A percentile compares a stretch with the other conserved stretches of the same genome.
phyloP scores from a whole-genome alignment of 805 yeast species.

The Pichia occidentalis region DNA sequence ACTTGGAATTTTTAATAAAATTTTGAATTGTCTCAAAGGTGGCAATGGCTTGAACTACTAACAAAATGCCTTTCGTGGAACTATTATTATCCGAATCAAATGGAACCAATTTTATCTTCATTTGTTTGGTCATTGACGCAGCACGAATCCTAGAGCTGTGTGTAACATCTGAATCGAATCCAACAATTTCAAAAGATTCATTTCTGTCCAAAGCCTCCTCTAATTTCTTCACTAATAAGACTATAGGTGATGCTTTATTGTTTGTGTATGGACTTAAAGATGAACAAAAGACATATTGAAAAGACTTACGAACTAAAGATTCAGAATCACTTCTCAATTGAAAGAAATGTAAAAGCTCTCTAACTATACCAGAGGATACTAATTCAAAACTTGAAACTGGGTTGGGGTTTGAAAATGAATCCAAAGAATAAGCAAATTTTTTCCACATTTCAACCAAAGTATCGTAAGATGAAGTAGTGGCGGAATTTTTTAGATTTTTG shows the following conservation, averaged over 20 bases:
- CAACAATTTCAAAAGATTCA: constrained; percentile 63
- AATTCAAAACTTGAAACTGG: constrained; percentile 69
- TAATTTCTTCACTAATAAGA: constrained; percentile 46
- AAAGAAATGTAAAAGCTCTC: constrained; percentile 35
- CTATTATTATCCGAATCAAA: constrained; percentile 30
- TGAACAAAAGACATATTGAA: constrained; percentile 37
- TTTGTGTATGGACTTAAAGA: constrained; percentile 27
- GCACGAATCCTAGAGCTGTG: constrained; percentile 34
- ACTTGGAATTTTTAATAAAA: constrained; percentile 32
- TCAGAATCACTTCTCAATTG: constrained; percentile 23
- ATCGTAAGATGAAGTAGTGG: constrained; percentile 21
- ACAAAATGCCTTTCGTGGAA: constrained; percentile 27
- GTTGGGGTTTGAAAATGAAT: constrained; percentile 2
- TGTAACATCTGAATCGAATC: constrained; percentile 33
- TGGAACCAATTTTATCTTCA: constrained; percentile 49
- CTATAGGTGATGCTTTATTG: constrained; percentile 31
- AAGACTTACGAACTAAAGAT: constrained; percentile 35
- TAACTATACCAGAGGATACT: constrained; percentile 58
- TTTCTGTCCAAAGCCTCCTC: constrained; percentile 70
- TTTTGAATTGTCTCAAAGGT: constrained; percentile 47
- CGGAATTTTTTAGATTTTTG: constrained; percentile 19
- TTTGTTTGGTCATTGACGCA: constrained; percentile 62
- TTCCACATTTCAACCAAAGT: constrained; percentile 35
- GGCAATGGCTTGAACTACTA: constrained; percentile 55
- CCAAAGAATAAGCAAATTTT: constrained; percentile 24